A percentile compares a stretch with the other conserved stretches of the same genome.
Conservation (phyloP, 768 basidiomycete genomes). For the Clitopilus passeckerianus region DNA sequence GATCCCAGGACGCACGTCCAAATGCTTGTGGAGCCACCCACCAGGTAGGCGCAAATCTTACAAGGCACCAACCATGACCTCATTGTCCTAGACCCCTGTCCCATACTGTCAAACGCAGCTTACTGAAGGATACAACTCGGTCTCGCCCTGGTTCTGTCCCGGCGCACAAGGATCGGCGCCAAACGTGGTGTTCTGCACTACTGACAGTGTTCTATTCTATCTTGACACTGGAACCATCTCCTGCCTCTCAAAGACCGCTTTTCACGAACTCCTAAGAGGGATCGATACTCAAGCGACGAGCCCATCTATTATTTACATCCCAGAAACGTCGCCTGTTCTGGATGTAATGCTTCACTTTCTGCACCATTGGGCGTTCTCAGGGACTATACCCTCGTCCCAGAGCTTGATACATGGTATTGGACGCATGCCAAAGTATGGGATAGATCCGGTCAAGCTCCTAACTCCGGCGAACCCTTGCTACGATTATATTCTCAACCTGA, state of each 20-base stretch:
- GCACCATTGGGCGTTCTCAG: slow-evolving; percentile 19
- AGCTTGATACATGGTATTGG: slow-evolving; percentile 14
- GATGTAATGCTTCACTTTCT: slow-evolving; percentile 28
- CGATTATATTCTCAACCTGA: slow-evolving; percentile 33
- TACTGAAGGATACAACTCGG: too few relatives aligned
- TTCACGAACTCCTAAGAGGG: slow-evolving; percentile 1
- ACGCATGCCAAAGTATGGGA: slow-evolving; percentile 32
- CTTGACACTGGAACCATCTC: slow-evolving; percentile 14
- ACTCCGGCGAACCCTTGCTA: slow-evolving; percentile 30
- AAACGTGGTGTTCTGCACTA: slow-evolving; percentile 6
- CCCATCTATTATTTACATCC: slow-evolving; percentile 8
- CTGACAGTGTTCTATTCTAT: slow-evolving; percentile 22
- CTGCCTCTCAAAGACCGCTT: slow-evolving; percentile 12
- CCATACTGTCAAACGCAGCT: too few relatives aligned
- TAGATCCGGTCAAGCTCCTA: slow-evolving; percentile 25
- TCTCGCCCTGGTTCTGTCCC: not conserved
- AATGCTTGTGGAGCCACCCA: too few relatives aligned
- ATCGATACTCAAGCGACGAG: not conserved
- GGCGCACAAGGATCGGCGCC: not conserved
- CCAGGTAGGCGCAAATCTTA: too few relatives aligned
- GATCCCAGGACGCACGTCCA: too few relatives aligned
- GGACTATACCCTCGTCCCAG: slow-evolving; percentile 14
- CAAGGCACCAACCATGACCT: not conserved
- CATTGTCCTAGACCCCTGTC: too few relatives aligned
- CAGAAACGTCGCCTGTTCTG: slow-evolving; percentile 21